phyloP scores from a whole-genome alignment of 2,329 filamentous ascomycete species.

The Remersonia thermophila region DNA sequence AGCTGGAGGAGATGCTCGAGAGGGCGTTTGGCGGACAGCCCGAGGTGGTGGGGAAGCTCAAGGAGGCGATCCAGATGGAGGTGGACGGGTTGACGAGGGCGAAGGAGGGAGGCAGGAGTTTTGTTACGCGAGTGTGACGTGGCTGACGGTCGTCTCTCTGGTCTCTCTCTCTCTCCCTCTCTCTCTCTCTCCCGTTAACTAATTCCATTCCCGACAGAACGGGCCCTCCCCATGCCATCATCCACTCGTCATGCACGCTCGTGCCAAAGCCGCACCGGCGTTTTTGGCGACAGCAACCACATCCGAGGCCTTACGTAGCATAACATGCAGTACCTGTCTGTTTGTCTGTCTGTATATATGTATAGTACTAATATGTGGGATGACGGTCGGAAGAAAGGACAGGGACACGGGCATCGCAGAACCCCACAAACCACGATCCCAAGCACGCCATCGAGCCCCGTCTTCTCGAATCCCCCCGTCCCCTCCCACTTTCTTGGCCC shows the following conservation, averaged over 20 bases:
- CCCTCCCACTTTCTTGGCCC: conserved; percentile 1
- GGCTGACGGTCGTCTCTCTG: not conserved
- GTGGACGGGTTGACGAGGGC: conserved; percentile 32
- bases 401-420: too few species aligned
- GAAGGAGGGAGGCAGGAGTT: conserved; percentile 5
- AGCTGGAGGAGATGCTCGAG: conserved; percentile 44
- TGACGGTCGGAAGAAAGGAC: too few species aligned
- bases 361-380: too few species aligned
- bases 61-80: conserved; percentile 48
- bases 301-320: too few species aligned
- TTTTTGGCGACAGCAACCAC: too few species aligned
- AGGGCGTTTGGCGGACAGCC: conserved; percentile 47
- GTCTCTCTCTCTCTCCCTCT: not conserved
- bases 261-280: too few species aligned
- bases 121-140: conserved; percentile 7
- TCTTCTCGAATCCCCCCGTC: conserved; percentile 1
- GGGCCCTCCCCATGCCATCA: too few species aligned
- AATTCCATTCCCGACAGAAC: too few species aligned
- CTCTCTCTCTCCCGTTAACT: too few species aligned
- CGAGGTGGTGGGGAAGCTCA: conserved; percentile 46
- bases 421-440: not conserved
- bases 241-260: too few species aligned
- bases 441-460: conserved; percentile 9
- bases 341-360: too few species aligned
- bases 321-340: too few species aligned